phyloP scores from a whole-genome alignment of 2,329 filamentous ascomycete genomes.

The Didymella keratinophila region DNA sequence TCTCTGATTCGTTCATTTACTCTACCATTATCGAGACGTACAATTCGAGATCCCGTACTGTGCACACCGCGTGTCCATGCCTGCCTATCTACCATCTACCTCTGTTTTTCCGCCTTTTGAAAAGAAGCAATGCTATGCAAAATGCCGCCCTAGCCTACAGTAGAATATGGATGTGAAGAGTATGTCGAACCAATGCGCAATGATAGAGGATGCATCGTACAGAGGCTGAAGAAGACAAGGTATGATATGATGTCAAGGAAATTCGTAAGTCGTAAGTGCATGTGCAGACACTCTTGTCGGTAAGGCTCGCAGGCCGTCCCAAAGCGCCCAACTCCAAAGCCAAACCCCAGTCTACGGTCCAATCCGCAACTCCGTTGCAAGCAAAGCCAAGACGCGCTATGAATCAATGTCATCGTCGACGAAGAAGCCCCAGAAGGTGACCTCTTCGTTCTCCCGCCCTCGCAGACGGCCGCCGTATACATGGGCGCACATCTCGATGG shows the following conservation, averaged over 20 bases:
- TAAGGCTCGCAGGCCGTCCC: conserved; percentile 21
- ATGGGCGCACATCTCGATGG: conserved; percentile 49
- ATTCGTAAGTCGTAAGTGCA: conserved; percentile 47
- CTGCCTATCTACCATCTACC: conserved; percentile 35
- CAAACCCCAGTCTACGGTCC: conserved; percentile 38
- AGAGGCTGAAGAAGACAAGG: conserved; percentile 22
- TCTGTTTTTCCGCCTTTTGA: conserved; percentile 30
- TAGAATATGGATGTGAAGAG: conserved; percentile 25
- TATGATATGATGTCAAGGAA: conserved; percentile 33
- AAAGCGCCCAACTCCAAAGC: conserved; percentile 46
- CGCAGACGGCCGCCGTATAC: conserved; percentile 42
- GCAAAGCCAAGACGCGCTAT: conserved; percentile 29
- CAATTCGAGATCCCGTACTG: conserved; percentile 1
- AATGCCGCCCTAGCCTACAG: conserved; percentile 29
- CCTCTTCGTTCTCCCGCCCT: conserved; percentile 46
- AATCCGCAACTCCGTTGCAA: conserved; percentile 32
- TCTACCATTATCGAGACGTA: conserved; percentile 27
- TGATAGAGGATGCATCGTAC: conserved; percentile 18
- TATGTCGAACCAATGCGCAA: conserved; percentile 18
- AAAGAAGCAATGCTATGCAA: conserved; percentile 32
- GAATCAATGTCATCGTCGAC: conserved; percentile 40
- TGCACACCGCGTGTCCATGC: conserved; percentile 23
- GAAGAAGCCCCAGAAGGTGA: conserved; percentile 49
- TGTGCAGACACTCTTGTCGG: conserved; percentile 36
- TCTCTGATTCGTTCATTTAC: conserved; percentile 33